Evolutionary conservation across 2,329 filamentous ascomycete species (phyloP), one percentile per base, ranked within the genome.

Genomic region (Aspergillus tanneri): DNA sequence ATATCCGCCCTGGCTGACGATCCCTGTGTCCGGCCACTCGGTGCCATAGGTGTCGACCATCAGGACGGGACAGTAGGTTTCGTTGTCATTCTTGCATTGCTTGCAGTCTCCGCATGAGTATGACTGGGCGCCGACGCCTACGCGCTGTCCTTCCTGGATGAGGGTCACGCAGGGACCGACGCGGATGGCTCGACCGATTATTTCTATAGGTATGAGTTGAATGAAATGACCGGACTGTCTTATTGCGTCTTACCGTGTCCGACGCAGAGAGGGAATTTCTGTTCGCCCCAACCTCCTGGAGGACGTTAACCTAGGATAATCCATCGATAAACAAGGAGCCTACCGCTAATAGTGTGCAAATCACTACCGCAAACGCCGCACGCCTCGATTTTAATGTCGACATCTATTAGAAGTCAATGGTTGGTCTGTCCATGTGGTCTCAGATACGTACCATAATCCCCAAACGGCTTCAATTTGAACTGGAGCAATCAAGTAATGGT

Each of bases 381-480:
- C 65, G 82, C 85, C 57, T 90, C 84, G 62, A 96, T 86, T 76
- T 91, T 87, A 72, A 96, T 82, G 67, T 95, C 90, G 61, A 96
- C 83, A 66, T 96, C 90, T 67, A 39, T 25, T 19, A 46, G 11
- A 36, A 44, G 10, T 39, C 7, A 21, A 11, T 23, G 23, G 12
- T 21, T 10, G 19, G 18, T 14, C 28, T 5, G 10, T 11, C 12
- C 24, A 11, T n/a, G 18, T 5, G 3, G 30, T n/a, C n/a, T n/a
- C n/a, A n/a, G n/a, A n/a, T n/a, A 42, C 63, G 49, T 56, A 70
- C 67, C 67, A 70, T 88, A 81, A 67, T 91, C 88, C 56, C 86
- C 88, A 67, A 95, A 95, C 14, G 87, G 87, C 76, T 95, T 93
- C 49, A 91, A 84, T 59, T 84, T 81, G 76, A 89, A 90, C 76